Percentiles rank a stretch among this genome's conserved stretches.
phyloP scores from a whole-genome alignment of 2,329 filamentous ascomycete species.

The Sarocladiaceae sp. region DNA sequence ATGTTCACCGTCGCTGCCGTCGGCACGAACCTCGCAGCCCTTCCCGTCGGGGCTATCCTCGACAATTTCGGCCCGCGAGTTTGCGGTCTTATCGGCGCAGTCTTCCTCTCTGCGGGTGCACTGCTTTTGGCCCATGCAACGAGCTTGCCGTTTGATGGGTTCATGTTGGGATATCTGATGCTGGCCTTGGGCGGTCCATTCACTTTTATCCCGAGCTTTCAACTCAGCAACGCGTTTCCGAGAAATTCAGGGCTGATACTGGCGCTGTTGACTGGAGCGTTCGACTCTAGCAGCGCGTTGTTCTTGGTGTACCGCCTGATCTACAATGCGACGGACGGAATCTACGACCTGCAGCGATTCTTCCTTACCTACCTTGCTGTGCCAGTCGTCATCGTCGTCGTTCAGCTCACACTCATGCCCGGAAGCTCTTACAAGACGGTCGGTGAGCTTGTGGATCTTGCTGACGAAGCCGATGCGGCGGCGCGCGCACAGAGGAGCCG shows the following conservation, averaged over 20 bases:
- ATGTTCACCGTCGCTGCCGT: conserved; percentile 93
- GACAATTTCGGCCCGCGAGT: conserved; percentile 78
- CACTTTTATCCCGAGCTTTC: conserved; percentile 78
- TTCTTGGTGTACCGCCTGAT: conserved; percentile 71
- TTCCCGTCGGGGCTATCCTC: conserved; percentile 80
- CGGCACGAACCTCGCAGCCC: conserved; percentile 78
- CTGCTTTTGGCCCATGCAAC: conserved; percentile 64
- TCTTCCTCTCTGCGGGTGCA: conserved; percentile 64
- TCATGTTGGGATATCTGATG: conserved; percentile 69
- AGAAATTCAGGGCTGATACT: conserved; percentile 73
- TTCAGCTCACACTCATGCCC: conserved; percentile 71
- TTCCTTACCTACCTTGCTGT: conserved; percentile 71
- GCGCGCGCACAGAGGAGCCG: conserved; percentile 23
- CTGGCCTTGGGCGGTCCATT: conserved; percentile 77
- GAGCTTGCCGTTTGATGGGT: conserved; percentile 60
- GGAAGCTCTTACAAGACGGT: conserved; percentile 77
- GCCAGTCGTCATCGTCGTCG: conserved; percentile 59
- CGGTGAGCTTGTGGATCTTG: conserved; percentile 74
- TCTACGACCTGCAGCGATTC: conserved; percentile 62
- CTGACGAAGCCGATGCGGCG: conserved; percentile 46
- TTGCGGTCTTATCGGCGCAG: conserved; percentile 66
- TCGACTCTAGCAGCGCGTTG: conserved; percentile 76
- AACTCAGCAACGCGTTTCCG: conserved; percentile 81
- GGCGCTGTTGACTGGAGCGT: conserved; percentile 74
- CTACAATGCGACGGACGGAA: conserved; percentile 52